Conservation (phyloP, 495 filamentous ascomycete species). For the Aspergillus ellipticus region DNA sequence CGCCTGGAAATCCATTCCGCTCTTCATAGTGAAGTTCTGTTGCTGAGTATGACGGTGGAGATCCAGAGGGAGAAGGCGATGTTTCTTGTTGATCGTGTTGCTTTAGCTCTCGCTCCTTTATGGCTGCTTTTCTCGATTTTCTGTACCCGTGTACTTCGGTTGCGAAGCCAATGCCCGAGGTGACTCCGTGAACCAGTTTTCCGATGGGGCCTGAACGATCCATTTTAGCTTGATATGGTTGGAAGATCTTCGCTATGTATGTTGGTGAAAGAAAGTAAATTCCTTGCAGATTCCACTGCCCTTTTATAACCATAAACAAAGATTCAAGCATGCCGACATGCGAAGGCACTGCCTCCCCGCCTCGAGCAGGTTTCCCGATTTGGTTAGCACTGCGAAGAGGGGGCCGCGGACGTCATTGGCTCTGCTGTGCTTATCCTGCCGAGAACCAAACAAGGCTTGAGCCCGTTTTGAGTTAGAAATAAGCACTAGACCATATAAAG, state of each 20-base stretch:
- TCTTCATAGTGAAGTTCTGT: background rate
- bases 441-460: too few species aligned
- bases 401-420: too few species aligned
- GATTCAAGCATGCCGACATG: too few species aligned
- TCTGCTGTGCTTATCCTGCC: too few species aligned
- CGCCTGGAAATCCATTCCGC: slow-evolving; percentile 9
- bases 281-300: background rate
- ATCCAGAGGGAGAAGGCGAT: slow-evolving; percentile 19
- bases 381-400: background rate
- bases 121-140: slow-evolving; percentile 26
- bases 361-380: background rate
- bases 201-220: slow-evolving; percentile 7
- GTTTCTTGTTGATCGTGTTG: background rate
- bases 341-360: background rate
- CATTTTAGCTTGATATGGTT: background rate
- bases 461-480: too few species aligned
- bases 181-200: slow-evolving; percentile 17
- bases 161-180: slow-evolving; percentile 44
- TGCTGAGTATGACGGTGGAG: slow-evolving; percentile 8
- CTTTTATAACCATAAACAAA: background rate
- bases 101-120: slow-evolving; percentile 12
- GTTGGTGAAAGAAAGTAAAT: background rate
- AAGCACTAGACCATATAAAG: too few species aligned
- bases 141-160: slow-evolving; percentile 33
- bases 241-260: background rate